Evolutionary conservation across 2,329 filamentous ascomycete genomes (phyloP), one percentile per base, ranked within the genome.

Genomic region (Botrytis byssoidea): DNA sequence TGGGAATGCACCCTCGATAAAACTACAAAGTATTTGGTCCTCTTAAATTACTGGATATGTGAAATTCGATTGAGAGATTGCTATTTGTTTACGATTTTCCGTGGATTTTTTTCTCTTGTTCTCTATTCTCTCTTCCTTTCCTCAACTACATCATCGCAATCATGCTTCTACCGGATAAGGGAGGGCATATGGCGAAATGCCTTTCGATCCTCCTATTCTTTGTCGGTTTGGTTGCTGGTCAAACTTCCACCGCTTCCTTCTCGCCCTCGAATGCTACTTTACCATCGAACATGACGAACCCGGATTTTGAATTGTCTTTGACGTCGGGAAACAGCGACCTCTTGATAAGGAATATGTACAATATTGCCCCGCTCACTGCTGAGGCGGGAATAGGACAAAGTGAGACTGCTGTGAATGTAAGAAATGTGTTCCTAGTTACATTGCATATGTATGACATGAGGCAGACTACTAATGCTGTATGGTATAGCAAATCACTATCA

Each of bases 151-250:
- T 55, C 64, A 48, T 16, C 29, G 44, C 66, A 46, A 78, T 68
- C 63, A 80, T 79, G 78, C 72, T 77, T 76, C 74, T 74, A 75
- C 77, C 78, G 75, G 79, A 66, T 78, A 76, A 77, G 76, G 76
- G 76, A 66, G 74, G 76, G 73, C 73, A 65, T 73, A 76, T 77
- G 74, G 71, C 75, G 63, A 57, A 70, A 59, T 75, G 51, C 65
- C 72, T 77, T 68, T 74, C 74, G 55, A 73, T 72, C 42, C 46
- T 77, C 57, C 60, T 79, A 29, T 22, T 75, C 44, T 60, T 78
- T 61, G 37, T 74, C 32, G 67, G 67, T 64, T 65, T 78, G 70
- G 77, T 76, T 44, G 72, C 75, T 64, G 78, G 75, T 32, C 78
- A 80, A 32, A 71, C 66, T 67, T 29, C 57, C 72, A 71, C 75